Evolutionary conservation across 2,329 filamentous ascomycete species (phyloP), one percentile per base, ranked within the genome.

Genomic region (Nannizziopsis barbatae): DNA sequence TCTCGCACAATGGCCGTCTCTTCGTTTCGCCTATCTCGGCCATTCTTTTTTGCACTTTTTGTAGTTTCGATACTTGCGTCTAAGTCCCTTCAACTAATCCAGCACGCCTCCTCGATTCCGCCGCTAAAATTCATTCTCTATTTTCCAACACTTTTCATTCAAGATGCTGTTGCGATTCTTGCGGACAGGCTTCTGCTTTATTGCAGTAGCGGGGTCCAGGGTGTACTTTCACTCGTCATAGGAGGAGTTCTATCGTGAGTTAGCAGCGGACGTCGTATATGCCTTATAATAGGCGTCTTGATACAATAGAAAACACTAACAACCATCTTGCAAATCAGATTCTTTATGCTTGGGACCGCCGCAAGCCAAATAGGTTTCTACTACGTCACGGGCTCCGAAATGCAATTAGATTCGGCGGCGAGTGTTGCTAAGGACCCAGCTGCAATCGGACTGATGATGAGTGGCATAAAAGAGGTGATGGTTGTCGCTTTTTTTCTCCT

Each of bases 311-410:
- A 20, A 40, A 11, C 45, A 6, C 32, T 27, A 17, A 10, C 32
- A 22, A 20, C 32, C 15, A 50, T 35, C 22, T 37, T 32, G 18
- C 12, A 33, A 22, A 12, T 17, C 45, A 64, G 61, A 12, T 42
- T 42, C 17, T 38, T 62, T 18, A 55, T 55, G 12, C 52, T 60
- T 5, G 45, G 51, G 38, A 56, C 58, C 2, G 50, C 58, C 12
- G 53, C 61, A 3, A 59, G 59, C 5, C 60, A 63, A 35, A 52
- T 62, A 5, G 60, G 59, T 0, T 64, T 64, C 32, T 63, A 58
- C 43, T 56, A 58, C 36, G 58, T 64, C 22, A 63, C 61, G 9
- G 59, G 61, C 18, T 56, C 57, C 17, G 61, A 64, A 41, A 53
- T 62, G 44, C 60, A 59, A 37, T 64, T 61, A 57, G 57, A 60